These are phyloP conservation scores for Pochonia chlamydosporia DNA, from an alignment of 2,329 filamentous ascomycete species.

Conservation along the genomic window DNA sequence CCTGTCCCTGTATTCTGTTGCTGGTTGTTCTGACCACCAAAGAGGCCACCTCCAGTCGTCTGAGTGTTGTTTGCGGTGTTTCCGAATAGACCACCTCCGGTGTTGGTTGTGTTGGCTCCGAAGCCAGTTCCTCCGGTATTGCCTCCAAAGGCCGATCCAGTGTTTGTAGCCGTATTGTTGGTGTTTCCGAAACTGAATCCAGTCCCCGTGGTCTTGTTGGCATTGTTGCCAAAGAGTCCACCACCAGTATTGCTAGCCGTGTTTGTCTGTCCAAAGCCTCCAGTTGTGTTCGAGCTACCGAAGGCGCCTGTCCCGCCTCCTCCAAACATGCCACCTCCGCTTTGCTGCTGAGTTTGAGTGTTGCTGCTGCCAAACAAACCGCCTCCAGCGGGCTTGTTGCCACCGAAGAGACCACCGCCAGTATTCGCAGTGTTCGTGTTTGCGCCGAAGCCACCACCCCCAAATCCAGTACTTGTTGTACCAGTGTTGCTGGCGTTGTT, in stretches of 20 bases:
- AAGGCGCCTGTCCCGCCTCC: slow-evolving; percentile 29
- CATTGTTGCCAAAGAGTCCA: slow-evolving; percentile 37
- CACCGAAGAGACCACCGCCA: slow-evolving; percentile 34
- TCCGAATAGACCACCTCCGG: slow-evolving; percentile 35
- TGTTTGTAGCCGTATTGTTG: slow-evolving; percentile 16
- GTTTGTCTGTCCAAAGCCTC: slow-evolving; percentile 24
- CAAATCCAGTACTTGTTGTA: slow-evolving; percentile 18
- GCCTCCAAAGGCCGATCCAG: slow-evolving; percentile 18
- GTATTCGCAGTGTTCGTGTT: slow-evolving; percentile 17
- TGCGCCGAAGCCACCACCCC: slow-evolving; percentile 37
- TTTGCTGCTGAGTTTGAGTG: slow-evolving; percentile 13
- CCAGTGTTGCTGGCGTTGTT: slow-evolving; percentile 24
- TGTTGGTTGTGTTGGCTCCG: slow-evolving; percentile 13
- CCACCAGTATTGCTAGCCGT: slow-evolving; percentile 24
- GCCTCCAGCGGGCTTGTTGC: slow-evolving; percentile 19
- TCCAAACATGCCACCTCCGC: slow-evolving; percentile 20
- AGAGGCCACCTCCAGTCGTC: slow-evolving; percentile 37
- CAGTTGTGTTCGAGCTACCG: slow-evolving; percentile 25
- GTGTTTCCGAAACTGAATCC: slow-evolving; percentile 40
- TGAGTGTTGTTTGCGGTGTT: slow-evolving; percentile 19
- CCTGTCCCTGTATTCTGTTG: slow-evolving; percentile 19
- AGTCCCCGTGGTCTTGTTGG: slow-evolving; percentile 27
- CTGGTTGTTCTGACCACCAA: slow-evolving; percentile 33
- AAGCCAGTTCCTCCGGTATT: slow-evolving; percentile 15
- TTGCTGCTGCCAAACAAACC: slow-evolving; percentile 19